Conservation (phyloP, 495 filamentous ascomycete species). For the Hamigera avellanea region DNA sequence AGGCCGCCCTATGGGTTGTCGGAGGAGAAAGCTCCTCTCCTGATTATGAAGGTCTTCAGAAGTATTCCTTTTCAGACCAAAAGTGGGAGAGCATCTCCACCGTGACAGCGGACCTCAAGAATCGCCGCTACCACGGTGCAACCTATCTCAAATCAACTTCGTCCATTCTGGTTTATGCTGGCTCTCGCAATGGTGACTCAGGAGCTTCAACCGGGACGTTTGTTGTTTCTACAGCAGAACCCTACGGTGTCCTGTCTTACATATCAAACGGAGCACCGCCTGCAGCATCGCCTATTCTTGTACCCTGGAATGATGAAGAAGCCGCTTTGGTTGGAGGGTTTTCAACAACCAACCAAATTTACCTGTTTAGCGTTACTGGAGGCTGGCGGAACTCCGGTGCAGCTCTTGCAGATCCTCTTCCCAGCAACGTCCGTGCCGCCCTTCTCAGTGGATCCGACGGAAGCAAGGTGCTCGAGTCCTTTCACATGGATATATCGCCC, state of each 20-base stretch:
- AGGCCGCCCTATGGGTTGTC: constrained; percentile 68
- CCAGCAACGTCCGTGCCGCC: constrained; percentile 46
- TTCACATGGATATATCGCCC: constrained; percentile 66
- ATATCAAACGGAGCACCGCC: constrained; percentile 45
- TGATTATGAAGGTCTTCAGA: constrained; percentile 67
- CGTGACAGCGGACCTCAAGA: constrained; percentile 42
- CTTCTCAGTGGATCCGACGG: constrained; percentile 62
- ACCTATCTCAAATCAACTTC: constrained; percentile 59
- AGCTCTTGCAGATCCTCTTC: constrained; percentile 44
- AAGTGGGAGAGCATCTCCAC: constrained; percentile 63
- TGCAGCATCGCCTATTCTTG: constrained; percentile 53
- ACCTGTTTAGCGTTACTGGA: constrained; percentile 40
- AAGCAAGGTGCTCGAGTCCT: constrained; percentile 73
- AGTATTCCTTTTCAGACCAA: constrained; percentile 63
- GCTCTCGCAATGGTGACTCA: constrained; percentile 45
- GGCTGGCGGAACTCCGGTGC: constrained; percentile 55
- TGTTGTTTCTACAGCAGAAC: constrained; percentile 48
- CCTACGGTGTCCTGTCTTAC: constrained; percentile 45
- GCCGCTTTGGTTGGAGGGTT: constrained; percentile 71
- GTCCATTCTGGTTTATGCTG: constrained; percentile 73
- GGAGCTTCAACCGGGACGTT: constrained; percentile 63
- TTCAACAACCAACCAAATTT: constrained; percentile 52
- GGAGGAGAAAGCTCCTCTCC: constrained; percentile 52
- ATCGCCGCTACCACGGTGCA: constrained; percentile 63
- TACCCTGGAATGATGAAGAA: constrained; percentile 62